Conservation (phyloP, 306 rosid genomes). For the Trifolium repens region DNA sequence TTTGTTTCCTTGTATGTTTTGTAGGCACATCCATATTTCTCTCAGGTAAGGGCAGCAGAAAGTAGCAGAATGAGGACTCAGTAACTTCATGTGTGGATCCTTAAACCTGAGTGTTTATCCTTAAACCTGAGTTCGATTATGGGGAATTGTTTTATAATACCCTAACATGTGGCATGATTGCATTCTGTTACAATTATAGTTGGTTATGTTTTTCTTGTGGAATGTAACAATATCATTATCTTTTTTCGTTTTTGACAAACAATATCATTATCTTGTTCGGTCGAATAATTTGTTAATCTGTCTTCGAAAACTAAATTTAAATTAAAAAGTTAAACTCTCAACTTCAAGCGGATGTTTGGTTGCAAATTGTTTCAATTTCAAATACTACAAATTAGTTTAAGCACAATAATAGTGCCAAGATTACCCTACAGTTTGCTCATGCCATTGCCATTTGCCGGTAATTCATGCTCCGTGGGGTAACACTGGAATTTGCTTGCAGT, state of each 20-base stretch:
- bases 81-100: constrained; percentile 42
- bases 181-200: constrained; percentile 36
- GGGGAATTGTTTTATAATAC: constrained; percentile 54
- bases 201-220: constrained; percentile 39
- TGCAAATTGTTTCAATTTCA: not conserved
- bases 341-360: not conserved
- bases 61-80: constrained; percentile 87
- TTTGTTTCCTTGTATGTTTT: not conserved
- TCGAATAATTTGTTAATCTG: constrained; percentile 37
- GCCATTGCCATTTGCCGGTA: too few relatives aligned
- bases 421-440: too few relatives aligned
- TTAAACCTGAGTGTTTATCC: constrained; percentile 44
- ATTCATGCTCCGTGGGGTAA: too few relatives aligned
- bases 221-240: constrained; percentile 39
- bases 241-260: not conserved
- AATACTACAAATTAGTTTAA: too few relatives aligned
- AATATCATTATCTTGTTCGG: constrained; percentile 30
- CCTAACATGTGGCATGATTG: constrained; percentile 36
- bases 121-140: constrained; percentile 44
- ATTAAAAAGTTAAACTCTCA: not conserved
- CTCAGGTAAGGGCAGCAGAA: constrained; percentile 97
- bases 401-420: too few relatives aligned
- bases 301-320: constrained; percentile 22
- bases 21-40: constrained; percentile 89
- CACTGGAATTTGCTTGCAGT: too few relatives aligned